Percentiles rank a stretch among this genome's conserved stretches.
Evolutionary conservation across 2,329 filamentous ascomycete genomes (phyloP).

Genomic region (Colletotrichum euphorbiae): DNA sequence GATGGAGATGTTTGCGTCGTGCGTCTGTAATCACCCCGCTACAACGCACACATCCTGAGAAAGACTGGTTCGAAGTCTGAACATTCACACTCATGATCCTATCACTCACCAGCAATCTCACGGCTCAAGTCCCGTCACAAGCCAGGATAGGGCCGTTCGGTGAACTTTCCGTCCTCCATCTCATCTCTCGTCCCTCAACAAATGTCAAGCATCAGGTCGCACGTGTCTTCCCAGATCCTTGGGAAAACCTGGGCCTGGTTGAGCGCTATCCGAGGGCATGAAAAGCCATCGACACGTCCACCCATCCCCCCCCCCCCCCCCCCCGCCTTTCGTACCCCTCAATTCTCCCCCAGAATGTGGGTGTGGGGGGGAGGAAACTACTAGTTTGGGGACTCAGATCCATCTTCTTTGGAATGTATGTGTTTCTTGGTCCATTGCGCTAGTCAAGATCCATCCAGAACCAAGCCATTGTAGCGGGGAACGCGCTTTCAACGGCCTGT

Average conservation of each 20-base stretch:
- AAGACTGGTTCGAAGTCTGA: background rate
- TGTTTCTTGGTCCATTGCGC: background rate
- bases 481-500: background rate
- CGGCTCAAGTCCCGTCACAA: background rate
- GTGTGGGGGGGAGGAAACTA: no score
- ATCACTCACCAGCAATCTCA: background rate
- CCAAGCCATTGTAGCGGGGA: conserved; percentile 1
- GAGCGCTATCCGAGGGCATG: background rate
- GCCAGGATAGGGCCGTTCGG: conserved; percentile 17
- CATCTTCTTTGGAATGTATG: background rate
- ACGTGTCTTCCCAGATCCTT: background rate
- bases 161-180: conserved; percentile 22
- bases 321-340: background rate
- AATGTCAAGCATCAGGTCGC: background rate
- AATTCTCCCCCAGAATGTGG: background rate
- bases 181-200: background rate
- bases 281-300: background rate
- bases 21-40: background rate
- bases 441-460: background rate
- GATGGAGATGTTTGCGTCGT: background rate
- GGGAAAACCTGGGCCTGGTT: background rate
- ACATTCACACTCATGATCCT: background rate
- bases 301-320: background rate
- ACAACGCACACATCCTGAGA: background rate
- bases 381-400: background rate